phyloP scores from a whole-genome alignment of 805 yeast genomes.

The Saturnispora ahearnii region DNA sequence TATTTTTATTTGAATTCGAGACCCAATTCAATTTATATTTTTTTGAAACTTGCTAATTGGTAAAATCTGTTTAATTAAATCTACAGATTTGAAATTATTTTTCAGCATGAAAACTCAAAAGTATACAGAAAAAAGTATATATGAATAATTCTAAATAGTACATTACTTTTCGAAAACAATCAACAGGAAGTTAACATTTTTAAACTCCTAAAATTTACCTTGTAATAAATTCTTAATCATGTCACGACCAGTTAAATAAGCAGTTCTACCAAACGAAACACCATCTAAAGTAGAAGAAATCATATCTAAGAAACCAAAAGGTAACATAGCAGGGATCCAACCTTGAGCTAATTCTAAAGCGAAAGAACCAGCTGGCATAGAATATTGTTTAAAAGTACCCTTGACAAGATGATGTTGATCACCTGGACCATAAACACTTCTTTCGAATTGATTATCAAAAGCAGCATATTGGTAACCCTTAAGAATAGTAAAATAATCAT shows the following conservation, averaged over 20 bases:
- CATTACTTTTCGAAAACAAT: not conserved
- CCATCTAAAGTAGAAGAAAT: constrained; percentile 74
- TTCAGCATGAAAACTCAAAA: no score
- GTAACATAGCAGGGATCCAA: constrained; percentile 97
- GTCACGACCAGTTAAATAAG: constrained; percentile 64
- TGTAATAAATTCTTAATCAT: constrained; percentile 59
- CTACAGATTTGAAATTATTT: no score
- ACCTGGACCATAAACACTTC: constrained; percentile 79
- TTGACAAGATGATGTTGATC: constrained; percentile 70
- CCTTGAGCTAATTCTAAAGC: constrained; percentile 97
- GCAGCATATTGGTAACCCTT: constrained; percentile 74
- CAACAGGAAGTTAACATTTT: not conserved
- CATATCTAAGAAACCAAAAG: constrained; percentile 84
- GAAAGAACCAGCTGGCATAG: constrained; percentile 73
- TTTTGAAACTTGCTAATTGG: no score
- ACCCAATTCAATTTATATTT: no score
- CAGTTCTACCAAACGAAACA: constrained; percentile 58
- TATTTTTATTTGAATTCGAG: no score
- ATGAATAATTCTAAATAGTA: no score
- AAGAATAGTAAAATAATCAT: constrained; percentile 90
- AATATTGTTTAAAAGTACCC: constrained; percentile 75
- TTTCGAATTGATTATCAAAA: constrained; percentile 47
- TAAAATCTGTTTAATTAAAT: no score
- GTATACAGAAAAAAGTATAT: no score
- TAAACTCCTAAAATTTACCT: constrained; percentile 57